Evolutionary conservation across 2,329 filamentous ascomycete genomes (phyloP), one percentile per base, ranked within the genome.

Genomic region (Neofusicoccum ribis): DNA sequence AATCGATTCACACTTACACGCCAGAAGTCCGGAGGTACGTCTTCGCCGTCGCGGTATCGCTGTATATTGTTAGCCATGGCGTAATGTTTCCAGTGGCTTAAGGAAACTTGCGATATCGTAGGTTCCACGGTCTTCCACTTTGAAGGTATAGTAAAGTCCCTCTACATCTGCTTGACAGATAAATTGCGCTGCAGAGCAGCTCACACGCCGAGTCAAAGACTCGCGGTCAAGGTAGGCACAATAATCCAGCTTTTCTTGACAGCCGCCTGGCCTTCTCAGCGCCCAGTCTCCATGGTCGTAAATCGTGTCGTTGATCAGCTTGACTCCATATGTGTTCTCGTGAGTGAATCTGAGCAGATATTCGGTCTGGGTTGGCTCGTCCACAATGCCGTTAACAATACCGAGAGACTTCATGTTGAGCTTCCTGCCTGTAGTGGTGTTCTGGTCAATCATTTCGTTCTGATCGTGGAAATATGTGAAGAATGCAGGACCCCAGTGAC

Each of bases 271-370:
- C 6, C 76, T 75, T 58, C 78, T 78, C 65, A 82, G 80, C 6
- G 78, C 76, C 23, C 82, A 69, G 12, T 84, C 71, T 2, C 81
- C 81, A n/a, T 72, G 69, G 2, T 83, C 74, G 64, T 83, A 83
- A 5, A 80, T 72, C 4, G 80, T 80, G 52, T 83, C 71, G 66
- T 83, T 84, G 69, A 85, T 79, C 0, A 81, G 76, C 64, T 83
- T 69, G 44, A 88, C 79, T n/a, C 81, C 82, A 67, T 88, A 88
- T 2, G 85, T 85, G 67, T 88, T 88, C 72, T 87, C 85, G 72
- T 81, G 84, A 0, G 85, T 80, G 69, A 86, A 83, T 2, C 77
- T 69, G 0, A 63, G 46, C 23, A 68, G 52, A 50, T 66, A 56
- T 62, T 67, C 17, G n/a, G 64, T 58, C 64, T 84, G 81, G 9